phyloP scores from a whole-genome alignment of 148 eudicot genomes.

The Pharnaceum exiguum region DNA sequence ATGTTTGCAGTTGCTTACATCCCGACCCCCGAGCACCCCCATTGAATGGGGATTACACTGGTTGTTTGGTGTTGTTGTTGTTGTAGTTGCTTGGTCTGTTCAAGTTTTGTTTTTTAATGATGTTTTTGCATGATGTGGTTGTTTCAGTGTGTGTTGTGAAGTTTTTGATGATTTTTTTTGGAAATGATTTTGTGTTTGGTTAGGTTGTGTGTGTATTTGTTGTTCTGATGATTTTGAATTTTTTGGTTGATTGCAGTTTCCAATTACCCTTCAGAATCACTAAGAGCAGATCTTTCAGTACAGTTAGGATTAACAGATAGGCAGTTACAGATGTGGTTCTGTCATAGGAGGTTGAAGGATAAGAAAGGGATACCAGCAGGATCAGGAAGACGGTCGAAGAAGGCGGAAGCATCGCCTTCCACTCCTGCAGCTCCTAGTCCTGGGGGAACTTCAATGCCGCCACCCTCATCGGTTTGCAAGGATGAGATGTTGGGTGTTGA shows the following conservation, averaged over 20 bases:
- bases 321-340: constrained; percentile 97
- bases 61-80: too few species aligned
- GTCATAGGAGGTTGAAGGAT: constrained; percentile 88
- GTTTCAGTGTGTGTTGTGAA: constrained; percentile 1
- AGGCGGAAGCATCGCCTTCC: constrained; percentile 34
- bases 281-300: constrained; percentile 72
- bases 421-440: constrained; percentile 21
- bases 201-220: constrained; percentile 10
- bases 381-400: constrained; percentile 35
- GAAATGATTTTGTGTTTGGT: constrained; percentile 4
- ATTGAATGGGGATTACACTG: too few species aligned
- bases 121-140: too few species aligned
- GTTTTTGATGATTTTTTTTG: constrained; percentile 11
- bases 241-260: constrained; percentile 42
- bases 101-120: constrained; percentile 1
- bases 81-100: background rate
- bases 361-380: constrained; percentile 34
- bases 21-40: too few species aligned
- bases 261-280: constrained; percentile 60
- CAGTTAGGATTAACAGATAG: constrained; percentile 80
- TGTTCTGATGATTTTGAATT: constrained; percentile 1
- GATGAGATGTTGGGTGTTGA: constrained; percentile 40
- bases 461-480: constrained; percentile 27
- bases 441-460: constrained; percentile 12
- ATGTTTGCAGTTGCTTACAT: too few species aligned